A percentile compares a stretch with the other conserved stretches of the same genome.
Evolutionary conservation across 768 basidiomycete species (phyloP).

Genomic region (Polyporus arcularius): DNA sequence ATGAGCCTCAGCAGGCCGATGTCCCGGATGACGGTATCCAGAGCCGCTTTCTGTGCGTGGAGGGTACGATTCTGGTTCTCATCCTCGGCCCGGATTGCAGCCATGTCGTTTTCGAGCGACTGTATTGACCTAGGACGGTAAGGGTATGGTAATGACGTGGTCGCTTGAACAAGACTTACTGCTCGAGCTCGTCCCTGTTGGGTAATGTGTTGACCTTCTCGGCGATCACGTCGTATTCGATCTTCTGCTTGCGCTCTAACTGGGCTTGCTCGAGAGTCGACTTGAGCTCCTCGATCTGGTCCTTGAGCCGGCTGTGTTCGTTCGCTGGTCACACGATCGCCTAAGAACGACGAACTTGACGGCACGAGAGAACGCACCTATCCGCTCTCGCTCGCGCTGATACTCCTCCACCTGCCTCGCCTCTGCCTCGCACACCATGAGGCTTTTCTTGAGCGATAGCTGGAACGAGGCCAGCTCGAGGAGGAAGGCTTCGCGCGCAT

Average conservation of each 20-base stretch:
- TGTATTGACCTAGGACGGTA: conserved; percentile 55
- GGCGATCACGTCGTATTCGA: conserved; percentile 83
- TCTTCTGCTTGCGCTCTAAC: conserved; percentile 70
- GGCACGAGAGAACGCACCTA: conserved; percentile 51
- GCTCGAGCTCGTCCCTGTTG: conserved; percentile 72
- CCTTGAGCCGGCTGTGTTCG: conserved; percentile 66
- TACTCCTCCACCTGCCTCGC: conserved; percentile 85
- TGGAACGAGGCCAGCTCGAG: conserved; percentile 79
- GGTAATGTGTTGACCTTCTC: conserved; percentile 83
- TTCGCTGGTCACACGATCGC: conserved; percentile 46
- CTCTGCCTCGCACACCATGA: conserved; percentile 86
- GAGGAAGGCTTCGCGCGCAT: conserved; percentile 78
- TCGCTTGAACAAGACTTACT: conserved; percentile 47
- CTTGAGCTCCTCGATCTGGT: conserved; percentile 80
- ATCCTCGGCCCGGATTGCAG: conserved; percentile 71
- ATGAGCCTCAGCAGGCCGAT: conserved; percentile 62
- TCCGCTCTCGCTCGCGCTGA: conserved; percentile 65
- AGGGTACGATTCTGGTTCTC: conserved; percentile 70
- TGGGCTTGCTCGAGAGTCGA: conserved; percentile 77
- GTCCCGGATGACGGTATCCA: conserved; percentile 66
- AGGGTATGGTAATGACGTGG: neutral
- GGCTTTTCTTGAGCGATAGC: conserved; percentile 71
- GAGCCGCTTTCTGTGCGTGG: conserved; percentile 64
- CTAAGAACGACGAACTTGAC: conserved; percentile 1
- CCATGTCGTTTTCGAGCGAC: conserved; percentile 76